phyloP scores from a whole-genome alignment of 495 filamentous ascomycete species.

The Diplogelasinospora grovesii region DNA sequence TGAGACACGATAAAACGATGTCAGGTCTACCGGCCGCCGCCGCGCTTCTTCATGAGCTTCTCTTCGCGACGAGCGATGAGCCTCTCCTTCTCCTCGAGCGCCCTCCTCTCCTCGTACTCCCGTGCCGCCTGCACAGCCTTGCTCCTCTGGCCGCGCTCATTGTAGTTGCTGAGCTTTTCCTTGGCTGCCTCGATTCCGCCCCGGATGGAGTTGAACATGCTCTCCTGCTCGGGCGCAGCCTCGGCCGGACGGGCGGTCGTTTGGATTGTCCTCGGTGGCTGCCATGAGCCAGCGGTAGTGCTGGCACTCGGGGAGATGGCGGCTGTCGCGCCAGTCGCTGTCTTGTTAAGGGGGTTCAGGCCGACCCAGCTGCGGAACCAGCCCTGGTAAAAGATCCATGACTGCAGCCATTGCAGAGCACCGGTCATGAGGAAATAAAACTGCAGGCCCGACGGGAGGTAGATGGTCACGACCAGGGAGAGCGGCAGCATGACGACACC shows the following conservation, averaged over 20 bases:
- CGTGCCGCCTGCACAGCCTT: conserved; percentile 25
- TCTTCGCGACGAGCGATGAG: conserved; percentile 25
- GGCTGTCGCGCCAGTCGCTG: conserved; percentile 9
- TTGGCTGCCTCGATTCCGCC: conserved; percentile 21
- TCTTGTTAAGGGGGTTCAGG: conserved; percentile 39
- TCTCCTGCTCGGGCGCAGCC: conserved; percentile 11
- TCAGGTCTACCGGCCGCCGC: too few species aligned
- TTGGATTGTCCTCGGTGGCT: conserved; percentile 23
- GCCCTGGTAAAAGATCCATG: conserved; percentile 43
- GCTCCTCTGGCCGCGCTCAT: conserved; percentile 12
- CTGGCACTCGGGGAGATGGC: neutral
- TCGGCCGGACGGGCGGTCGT: conserved; percentile 10
- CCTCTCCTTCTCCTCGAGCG: conserved; percentile 37
- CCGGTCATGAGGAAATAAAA: conserved; percentile 61
- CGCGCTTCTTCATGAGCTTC: conserved; percentile 10
- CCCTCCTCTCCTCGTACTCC: conserved; percentile 42
- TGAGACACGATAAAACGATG: too few species aligned
- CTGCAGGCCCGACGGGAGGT: conserved; percentile 62
- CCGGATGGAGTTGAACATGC: conserved; percentile 16
- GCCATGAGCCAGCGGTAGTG: conserved; percentile 11
- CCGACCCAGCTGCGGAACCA: conserved; percentile 44
- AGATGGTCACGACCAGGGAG: conserved; percentile 54
- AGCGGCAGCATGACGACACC: conserved; percentile 53
- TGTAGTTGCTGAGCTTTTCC: conserved; percentile 29
- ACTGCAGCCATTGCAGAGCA: conserved; percentile 51